Evolutionary conservation across 169 alveolate genomes (phyloP), one percentile per base, ranked within the genome.

Genomic region (Cryptosporidium ubiquitum): DNA sequence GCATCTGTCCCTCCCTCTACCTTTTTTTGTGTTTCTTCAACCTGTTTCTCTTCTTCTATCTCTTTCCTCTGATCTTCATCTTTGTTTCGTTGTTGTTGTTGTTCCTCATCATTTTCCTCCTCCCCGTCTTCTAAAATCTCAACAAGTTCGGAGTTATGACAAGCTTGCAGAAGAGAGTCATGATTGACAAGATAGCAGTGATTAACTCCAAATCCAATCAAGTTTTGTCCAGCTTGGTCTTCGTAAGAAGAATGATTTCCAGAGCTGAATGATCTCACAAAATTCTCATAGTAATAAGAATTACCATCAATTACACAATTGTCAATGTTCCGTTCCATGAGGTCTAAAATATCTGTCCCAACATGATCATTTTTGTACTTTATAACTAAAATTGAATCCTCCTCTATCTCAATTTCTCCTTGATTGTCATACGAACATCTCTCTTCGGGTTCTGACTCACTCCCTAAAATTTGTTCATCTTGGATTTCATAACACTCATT

Each of bases 361-460:
- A 73, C 23, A 3, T 40, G 35, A 5, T 37, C 52, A 39, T 73
- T 73, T 23, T 55, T 73, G 20, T 73, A 73, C 68, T 73, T 73
- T 5, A 73, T 73, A 5, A 73, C 57, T 29, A 73, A 40, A 26
- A 73, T 23, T 7, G 85, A 52, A 40, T 73, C 85, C n/a, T 73
- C 85, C 23, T 73, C 85, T 14, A 73, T 73, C 37, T 73, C 85
- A 14, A 73, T 73, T 73, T 73, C 85, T 16, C 85, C 85, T 23
- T 73, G 61, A 20, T 40, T 40, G 5, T 37, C 47, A 55, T 55
- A 5, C 29, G 5, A 18, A 26, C 31, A 35, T 10, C 35, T 20
- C 29, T 73, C 85, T 23, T 29, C 51, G 7, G 9, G 20, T 7
- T 71, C 85, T 42, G 51, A 51, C 20, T 49, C 85, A 58, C 37